Percentiles rank a stretch among this genome's conserved stretches.
phyloP scores from a whole-genome alignment of 1,284 basidiomycete genomes.

The Agroathelia rolfsii region DNA sequence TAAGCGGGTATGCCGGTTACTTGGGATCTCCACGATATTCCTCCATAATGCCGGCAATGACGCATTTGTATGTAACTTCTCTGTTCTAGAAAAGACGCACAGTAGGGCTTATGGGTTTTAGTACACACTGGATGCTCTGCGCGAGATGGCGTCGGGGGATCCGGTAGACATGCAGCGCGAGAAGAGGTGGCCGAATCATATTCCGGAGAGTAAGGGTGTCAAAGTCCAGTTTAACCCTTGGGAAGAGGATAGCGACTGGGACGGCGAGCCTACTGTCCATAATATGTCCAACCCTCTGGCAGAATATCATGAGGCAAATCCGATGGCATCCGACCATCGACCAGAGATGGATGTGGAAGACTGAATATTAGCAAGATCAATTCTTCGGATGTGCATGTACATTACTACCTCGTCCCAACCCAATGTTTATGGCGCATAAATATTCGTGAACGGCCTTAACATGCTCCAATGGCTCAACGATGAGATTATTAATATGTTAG shows the following conservation, averaged over 20 bases:
- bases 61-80: slow-evolving; percentile 47
- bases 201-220: slow-evolving; percentile 26
- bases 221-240: slow-evolving; percentile 48
- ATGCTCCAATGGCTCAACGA: too few relatives aligned
- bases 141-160: slow-evolving; percentile 59
- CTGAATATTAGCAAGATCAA: too few relatives aligned
- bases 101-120: slow-evolving; percentile 17
- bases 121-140: slow-evolving; percentile 58
- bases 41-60: slow-evolving; percentile 84
- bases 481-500: too few relatives aligned
- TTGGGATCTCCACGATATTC: slow-evolving; percentile 44
- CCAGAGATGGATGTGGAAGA: too few relatives aligned
- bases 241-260: slow-evolving; percentile 55
- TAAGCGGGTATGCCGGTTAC: slow-evolving; percentile 46
- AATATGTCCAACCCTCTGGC: too few relatives aligned
- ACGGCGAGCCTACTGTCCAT: too few relatives aligned
- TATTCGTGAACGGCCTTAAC: too few relatives aligned
- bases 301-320: too few relatives aligned
- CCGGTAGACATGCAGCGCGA: slow-evolving; percentile 64
- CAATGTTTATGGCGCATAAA: too few relatives aligned
- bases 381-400: too few relatives aligned
- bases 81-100: slow-evolving; percentile 1
- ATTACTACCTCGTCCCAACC: too few relatives aligned
- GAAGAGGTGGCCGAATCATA: slow-evolving; percentile 62
- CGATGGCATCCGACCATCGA: too few relatives aligned